These are phyloP conservation scores for Tylopilus sp. DNA, from an alignment of 1,284 basidiomycete genomes.

Conservation along the genomic window DNA sequence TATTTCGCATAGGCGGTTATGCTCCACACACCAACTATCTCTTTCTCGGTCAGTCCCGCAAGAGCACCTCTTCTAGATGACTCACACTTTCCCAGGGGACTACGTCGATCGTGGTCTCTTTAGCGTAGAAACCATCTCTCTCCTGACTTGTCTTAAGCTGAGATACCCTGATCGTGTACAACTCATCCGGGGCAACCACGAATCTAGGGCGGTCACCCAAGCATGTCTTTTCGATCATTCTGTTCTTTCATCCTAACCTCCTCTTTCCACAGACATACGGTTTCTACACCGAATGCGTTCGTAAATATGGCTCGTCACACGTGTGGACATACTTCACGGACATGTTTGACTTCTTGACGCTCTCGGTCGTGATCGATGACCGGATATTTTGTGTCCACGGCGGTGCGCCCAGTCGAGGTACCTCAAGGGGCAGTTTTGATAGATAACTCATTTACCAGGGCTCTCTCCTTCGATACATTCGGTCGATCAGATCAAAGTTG, in stretches of 20 bases:
- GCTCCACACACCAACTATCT: constrained; percentile 97
- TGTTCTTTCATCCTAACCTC: constrained; percentile 20
- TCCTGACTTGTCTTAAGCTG: constrained; percentile 94
- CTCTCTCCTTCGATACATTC: constrained; percentile 97
- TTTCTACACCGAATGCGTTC: constrained; percentile 97
- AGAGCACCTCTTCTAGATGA: background rate
- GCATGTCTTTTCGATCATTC: constrained; percentile 42
- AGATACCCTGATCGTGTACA: constrained; percentile 97
- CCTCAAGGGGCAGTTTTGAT: constrained; percentile 1
- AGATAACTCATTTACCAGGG: constrained; percentile 43
- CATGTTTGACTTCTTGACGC: constrained; percentile 99
- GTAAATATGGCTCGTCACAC: constrained; percentile 94
- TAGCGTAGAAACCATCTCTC: constrained; percentile 97
- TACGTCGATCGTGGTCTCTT: constrained; percentile 98
- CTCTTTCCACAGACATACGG: constrained; percentile 80
- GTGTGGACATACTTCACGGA: constrained; percentile 99
- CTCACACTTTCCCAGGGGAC: constrained; percentile 61
- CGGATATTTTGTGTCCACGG: constrained; percentile 99
- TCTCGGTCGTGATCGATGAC: constrained; percentile 98
- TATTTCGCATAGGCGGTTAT: constrained; percentile 97
- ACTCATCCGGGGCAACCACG: constrained; percentile 97
- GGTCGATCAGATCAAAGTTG: constrained; percentile 99
- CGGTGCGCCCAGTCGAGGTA: constrained; percentile 46
- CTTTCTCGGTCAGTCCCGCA: constrained; percentile 73
- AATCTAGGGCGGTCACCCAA: constrained; percentile 97